Evolutionary conservation across 2,329 filamentous ascomycete genomes (phyloP), one percentile per base, ranked within the genome.

Genomic region (Parafenestella ontariensis): DNA sequence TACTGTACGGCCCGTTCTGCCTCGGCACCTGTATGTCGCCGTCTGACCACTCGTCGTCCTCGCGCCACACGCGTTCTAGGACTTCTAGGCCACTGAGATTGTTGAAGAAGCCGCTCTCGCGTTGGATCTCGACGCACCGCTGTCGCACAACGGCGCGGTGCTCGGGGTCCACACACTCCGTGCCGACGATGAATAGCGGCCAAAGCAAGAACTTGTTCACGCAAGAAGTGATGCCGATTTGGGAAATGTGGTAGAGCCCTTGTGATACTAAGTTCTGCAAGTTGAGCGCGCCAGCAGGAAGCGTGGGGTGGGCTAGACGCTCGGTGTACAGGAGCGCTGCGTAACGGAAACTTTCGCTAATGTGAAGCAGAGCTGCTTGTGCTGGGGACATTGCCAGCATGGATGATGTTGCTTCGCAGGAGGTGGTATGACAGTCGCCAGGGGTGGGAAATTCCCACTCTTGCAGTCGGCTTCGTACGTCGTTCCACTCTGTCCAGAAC

Each of bases 401-500:
- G 7, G 65, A 68, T 8, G 60, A 65, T 24, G 65, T 54, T 41
- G 65, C 65, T 29, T 68, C 65, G 47, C 64, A 68, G 5, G 59
- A 64, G 43, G 56, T 59, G 34, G 64, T 66, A 20, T 69, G 59
- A 20, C 66, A 47, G 37, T 69, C 71, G n/a, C 66, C 62, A 15
- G 71, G 63, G 17, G 65, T 58, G 20, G 68, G 66, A 66, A 95
- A 91, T 60, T 92, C 85, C 92, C 92, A 96, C 59, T 85, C 86
- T 71, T 93, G 89, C 8, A 97, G 85, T 4, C 88, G 86, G 41
- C 85, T 82, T 24, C 90, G 89, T 3, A 92, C 85, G 46, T 91
- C 88, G 70, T 88, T 89, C 92, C 92, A 96, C 75, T 96, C 92
- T 24, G 82, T 80, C 92, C 91, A 96, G 75, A 96, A 96, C n/a